Evolutionary conservation across 352 stramenopile species (phyloP), one percentile per base, ranked within the genome.

Genomic region (Achlya hypogyna): DNA sequence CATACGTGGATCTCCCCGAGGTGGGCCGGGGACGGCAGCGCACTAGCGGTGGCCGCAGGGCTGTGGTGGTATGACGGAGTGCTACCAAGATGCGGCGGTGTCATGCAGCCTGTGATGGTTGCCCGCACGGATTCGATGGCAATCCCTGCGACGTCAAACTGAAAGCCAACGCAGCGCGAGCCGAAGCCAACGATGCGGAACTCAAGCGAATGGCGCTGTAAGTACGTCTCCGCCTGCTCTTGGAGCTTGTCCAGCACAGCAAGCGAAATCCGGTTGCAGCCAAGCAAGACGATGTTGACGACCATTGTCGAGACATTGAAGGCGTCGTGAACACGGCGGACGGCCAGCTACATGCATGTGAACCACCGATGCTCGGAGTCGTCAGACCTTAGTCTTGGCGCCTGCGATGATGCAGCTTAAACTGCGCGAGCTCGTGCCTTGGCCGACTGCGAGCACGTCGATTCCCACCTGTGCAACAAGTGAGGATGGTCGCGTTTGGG

Each of bases 301-400:
- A 86, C 78, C 22, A 89, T 58, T 58, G 86, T 79, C 29, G 89
- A 82, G 31, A 87, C 79, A 66, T 92, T 92, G 62, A 92, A 92
- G 8, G 83, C 81, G 54, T 92, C 83, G 31, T 92, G 83, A 4
- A 92, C 79, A 40, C 81, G 81, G 22, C 83, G 78, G 45, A 92
- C 83, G 25, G 81, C 81, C 35, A 92, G 31, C 63, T 69, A 69
- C 3, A 56, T 16, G 20, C 25, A 3, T n/a, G 8, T 56, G 10
- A 23, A n/a, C 38, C 51, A 56, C 25, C 2, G 51, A 56, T 9
- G 51, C 20, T 38, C 12, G 9, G 27, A 4, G 16, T 64, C 3
- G 20, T 51, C 49, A 31, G n/a, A 63, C 66, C 63, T 92, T 92
- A 0, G 83, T 92, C 42, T 90, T 79, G 0, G 54, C 56, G 4